phyloP scores from a whole-genome alignment of 345 rosid genomes.

The Euphorbia peplus region DNA sequence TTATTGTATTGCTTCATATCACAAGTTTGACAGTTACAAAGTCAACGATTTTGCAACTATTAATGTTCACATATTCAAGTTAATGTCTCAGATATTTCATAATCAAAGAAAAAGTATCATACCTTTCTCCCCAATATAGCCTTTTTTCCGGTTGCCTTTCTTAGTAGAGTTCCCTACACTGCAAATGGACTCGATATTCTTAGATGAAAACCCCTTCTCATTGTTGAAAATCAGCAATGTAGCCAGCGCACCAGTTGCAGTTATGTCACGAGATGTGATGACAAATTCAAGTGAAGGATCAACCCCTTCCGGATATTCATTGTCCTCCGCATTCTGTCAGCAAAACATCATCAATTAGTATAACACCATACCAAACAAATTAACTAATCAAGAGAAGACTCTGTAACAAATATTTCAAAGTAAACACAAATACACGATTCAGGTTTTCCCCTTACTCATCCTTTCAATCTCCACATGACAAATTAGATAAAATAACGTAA shows the following conservation, averaged over 20 bases:
- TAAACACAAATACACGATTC: neutral
- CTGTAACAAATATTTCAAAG: no score
- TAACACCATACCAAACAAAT: neutral
- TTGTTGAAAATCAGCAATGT: constrained; percentile 65
- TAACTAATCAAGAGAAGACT: neutral
- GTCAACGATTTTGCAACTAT: no score
- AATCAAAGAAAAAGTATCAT: neutral
- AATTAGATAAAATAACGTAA: neutral
- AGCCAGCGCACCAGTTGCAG: constrained; percentile 60
- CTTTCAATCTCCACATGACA: neutral
- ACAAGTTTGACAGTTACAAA: neutral
- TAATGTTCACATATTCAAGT: neutral
- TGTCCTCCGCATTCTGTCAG: constrained; percentile 68
- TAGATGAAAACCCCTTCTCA: constrained; percentile 57
- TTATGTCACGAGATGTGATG: constrained; percentile 63
- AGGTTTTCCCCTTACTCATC: neutral
- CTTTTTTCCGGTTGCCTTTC: constrained; percentile 57
- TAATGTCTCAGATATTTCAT: neutral
- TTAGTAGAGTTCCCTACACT: constrained; percentile 67
- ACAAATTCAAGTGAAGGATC: constrained; percentile 77
- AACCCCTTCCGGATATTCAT: constrained; percentile 53
- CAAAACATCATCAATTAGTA: neutral
- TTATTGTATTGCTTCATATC: neutral
- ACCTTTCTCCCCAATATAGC: constrained; percentile 88
- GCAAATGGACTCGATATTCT: constrained; percentile 63